Evolutionary conservation across 1,284 basidiomycete genomes (phyloP), one percentile per base, ranked within the genome.

Genomic region (Schizophyllum commune): DNA sequence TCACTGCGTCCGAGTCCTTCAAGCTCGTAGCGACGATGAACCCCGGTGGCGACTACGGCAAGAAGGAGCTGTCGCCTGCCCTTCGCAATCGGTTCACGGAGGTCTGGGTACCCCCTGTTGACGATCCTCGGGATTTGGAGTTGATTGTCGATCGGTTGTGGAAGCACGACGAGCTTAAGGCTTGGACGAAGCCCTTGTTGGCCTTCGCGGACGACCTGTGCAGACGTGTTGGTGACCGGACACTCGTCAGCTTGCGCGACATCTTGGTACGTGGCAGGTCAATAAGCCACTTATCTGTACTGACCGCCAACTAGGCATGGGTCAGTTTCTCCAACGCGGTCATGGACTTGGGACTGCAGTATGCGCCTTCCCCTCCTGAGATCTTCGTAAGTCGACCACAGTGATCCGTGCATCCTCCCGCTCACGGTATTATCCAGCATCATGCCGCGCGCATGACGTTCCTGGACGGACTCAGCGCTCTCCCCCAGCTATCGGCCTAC

Each of bases 21-120:
- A 90, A 96, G 71, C 84, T 99, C 51, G 80, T 98, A 0, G 96
- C 97, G 1, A 99, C 97, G 0, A 99, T 99, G 97, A 99, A 99
- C 72, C 97, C 97, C 0, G 97, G 97, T 39, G 97, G 97, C 47
- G 97, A 99, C 72, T 99, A 97, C 68, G 97, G 97, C 52, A 99
- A 99, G 79, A 99, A 99, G 73, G 97, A 99, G 72, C 80, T 99
- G 3, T 98, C 96, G 0, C 96, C 96, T 32, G 97, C 97, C 0
- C 79, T 99, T 55, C 86, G 97, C 27, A 99, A 99, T 75, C 88
- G 97, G 15, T 99, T 99, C 76, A 99, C 97, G 9, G 97, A 99
- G 72, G 97, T 99, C 54, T 99, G 96, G 96, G 97, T 99, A 0
- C 96, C 97, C 2, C 79, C 89, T 13, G 84, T 99, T 52, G 86